Evolutionary conservation across 352 stramenopile species (phyloP), one percentile per base, ranked within the genome.

Genomic region (Phytophthora cactorum): DNA sequence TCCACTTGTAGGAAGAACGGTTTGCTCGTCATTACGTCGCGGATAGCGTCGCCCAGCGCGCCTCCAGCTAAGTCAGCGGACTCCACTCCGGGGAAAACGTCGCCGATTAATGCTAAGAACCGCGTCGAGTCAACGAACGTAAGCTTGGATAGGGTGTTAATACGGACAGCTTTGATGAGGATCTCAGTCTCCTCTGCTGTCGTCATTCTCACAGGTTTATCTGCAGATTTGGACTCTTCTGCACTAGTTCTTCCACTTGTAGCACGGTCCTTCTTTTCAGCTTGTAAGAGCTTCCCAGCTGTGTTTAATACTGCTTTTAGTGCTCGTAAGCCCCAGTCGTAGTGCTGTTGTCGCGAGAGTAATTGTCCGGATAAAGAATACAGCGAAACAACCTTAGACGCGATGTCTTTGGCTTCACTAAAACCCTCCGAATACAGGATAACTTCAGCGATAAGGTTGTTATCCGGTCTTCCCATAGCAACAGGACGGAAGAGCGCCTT

Each of bases 91-190:
- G 93, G 94, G 58, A 99, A 99, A 0, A 99, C 87, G 52, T 99
- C 96, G 5, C 88, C 82, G 52, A 98, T 98, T 2, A 99, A 79
- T 7, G 85, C 89, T 5, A 98, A 64, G 59, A 99, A 99, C 0
- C 86, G 80, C 1, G 75, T 79, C 11, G 92, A 93, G 69, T 99
- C 96, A 17, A 83, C 82, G 51, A 97, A 98, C 4, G 93, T 98
- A 45, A 99, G 86, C 79, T 99, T 99, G 1, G 93, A 98, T 4
- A 98, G 72, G 17, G 94, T 98, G 74, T 98, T 98, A 43, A 98
- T 96, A 3, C 95, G 88, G 34, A 99, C 89, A 5, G 96, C 95
- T 68, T 98, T 97, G 78, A 98, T 98, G 1, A 98, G 74, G 29
- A 98, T 80, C 70, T 98, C 92, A 0, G 81, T 93, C 69, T 98